phyloP scores from a whole-genome alignment of 2,329 filamentous ascomycete species.

The Nemania sp. region DNA sequence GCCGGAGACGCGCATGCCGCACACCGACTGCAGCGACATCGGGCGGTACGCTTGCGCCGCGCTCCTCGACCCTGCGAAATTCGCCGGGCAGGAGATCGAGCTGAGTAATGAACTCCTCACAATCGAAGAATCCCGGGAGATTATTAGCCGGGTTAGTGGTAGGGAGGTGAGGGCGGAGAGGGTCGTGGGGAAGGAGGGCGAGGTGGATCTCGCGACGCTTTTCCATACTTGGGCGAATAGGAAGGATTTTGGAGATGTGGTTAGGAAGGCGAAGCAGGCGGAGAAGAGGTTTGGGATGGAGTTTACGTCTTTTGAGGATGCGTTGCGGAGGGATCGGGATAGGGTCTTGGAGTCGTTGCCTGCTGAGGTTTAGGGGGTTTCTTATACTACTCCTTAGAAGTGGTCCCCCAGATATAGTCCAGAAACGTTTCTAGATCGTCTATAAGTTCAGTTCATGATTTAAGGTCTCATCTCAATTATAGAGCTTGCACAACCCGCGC shows the following conservation, averaged over 20 bases:
- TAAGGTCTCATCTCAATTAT: too few species aligned
- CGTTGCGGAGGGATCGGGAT: slow-evolving; percentile 33
- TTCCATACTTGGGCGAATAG: slow-evolving; percentile 37
- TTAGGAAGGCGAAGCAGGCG: slow-evolving; percentile 23
- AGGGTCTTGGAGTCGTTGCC: slow-evolving; percentile 29
- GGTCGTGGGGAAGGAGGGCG: slow-evolving; percentile 29
- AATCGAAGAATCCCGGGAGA: slow-evolving; percentile 37
- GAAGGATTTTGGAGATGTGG: slow-evolving; percentile 29
- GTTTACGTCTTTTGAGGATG: slow-evolving; percentile 35
- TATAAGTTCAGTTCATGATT: too few species aligned
- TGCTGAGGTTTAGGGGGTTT: not conserved
- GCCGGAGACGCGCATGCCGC: slow-evolving; percentile 31
- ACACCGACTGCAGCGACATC: slow-evolving; percentile 39
- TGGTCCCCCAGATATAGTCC: too few species aligned
- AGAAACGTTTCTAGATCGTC: too few species aligned
- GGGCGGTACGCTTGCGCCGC: slow-evolving; percentile 41
- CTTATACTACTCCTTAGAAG: not conserved
- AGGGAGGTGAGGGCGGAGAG: slow-evolving; percentile 33
- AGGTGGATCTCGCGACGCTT: slow-evolving; percentile 27
- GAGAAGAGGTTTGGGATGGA: slow-evolving; percentile 38
- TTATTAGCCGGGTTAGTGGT: slow-evolving; percentile 38
- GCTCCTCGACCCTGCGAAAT: slow-evolving; percentile 37
- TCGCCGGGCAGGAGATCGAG: slow-evolving; percentile 39
- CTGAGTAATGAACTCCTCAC: slow-evolving; percentile 36
- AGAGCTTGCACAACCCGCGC: too few species aligned